Conservation (phyloP, 306 rosid genomes). For the Leucaena leucocephala region DNA sequence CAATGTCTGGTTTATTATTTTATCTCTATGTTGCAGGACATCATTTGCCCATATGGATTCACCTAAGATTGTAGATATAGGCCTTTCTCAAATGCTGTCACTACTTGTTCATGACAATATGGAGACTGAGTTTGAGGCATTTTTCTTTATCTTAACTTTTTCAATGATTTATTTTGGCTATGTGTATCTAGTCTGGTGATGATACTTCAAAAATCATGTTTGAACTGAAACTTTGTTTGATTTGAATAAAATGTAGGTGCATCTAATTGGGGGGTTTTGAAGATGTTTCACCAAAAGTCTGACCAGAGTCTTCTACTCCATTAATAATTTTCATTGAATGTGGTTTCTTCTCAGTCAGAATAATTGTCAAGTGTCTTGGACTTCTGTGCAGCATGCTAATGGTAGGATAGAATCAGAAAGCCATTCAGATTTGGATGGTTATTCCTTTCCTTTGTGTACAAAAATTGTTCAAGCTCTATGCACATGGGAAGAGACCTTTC, state of each 20-base stretch:
- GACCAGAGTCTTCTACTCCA: slow-evolving; percentile 52
- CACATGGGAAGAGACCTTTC: slow-evolving; percentile 72
- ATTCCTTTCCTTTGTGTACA: slow-evolving; percentile 71
- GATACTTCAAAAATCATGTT: slow-evolving; percentile 1
- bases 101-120: slow-evolving; percentile 42
- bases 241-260: slow-evolving; percentile 63
- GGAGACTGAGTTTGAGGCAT: slow-evolving; percentile 69
- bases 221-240: slow-evolving; percentile 29
- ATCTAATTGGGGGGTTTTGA: slow-evolving; percentile 87
- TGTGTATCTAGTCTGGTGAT: slow-evolving; percentile 9
- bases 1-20: slow-evolving; percentile 16
- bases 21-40: slow-evolving; percentile 50
- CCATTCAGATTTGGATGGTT: slow-evolving; percentile 48
- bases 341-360: slow-evolving; percentile 43
- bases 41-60: slow-evolving; percentile 90
- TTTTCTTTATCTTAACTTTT: slow-evolving; percentile 30
- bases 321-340: slow-evolving; percentile 45
- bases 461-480: slow-evolving; percentile 62
- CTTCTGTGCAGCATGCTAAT: slow-evolving; percentile 69
- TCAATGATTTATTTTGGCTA: neutral
- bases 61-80: slow-evolving; percentile 67
- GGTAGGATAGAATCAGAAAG: slow-evolving; percentile 41
- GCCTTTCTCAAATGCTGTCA: slow-evolving; percentile 77
- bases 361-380: slow-evolving; percentile 51
- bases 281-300: slow-evolving; percentile 67